Evolutionary conservation across 345 rosid genomes (phyloP), one percentile per base, ranked within the genome.

Genomic region (Dipteronia sinensis): DNA sequence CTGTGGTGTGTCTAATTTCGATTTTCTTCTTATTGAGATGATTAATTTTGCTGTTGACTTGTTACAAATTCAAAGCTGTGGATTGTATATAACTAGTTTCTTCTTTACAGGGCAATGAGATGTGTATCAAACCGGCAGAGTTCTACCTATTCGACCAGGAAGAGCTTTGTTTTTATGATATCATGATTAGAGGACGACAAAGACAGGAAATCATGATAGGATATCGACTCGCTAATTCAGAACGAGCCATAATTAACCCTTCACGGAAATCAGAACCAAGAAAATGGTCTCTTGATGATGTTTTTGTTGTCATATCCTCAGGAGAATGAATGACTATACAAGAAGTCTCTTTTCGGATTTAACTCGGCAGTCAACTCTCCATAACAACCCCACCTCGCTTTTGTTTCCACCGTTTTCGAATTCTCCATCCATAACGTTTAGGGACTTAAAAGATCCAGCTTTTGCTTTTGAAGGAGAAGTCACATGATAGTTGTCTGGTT

Each of bases 101-200:
- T 42, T 42, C 42, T 31, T 25, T 81, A 73, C 91, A 94, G 97
- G 97, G 97, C 61, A 94, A 91, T 19, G 97, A 90, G 71, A 87
- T 93, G 94, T 89, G 94, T 74, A 93, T 93, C 79, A 93, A 91
- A 84, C 91, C 98, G 2, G 98, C 98, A 71, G 93, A 95, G 64
- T 93, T 93, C 85, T 93, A 91, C 85, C 74, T 90, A 74, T 88
- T 83, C 63, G 98, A 91, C 78, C 95, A 91, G 82, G 98, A 93
- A 85, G 92, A 93, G 87, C 80, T 90, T 63, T 86, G 91, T 40
- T 95, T 93, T 72, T 87, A 83, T 34, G 94, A 89, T 34, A 90
- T 94, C 82, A 87, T 91, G 95, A 71, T 80, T 15, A 89, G 97
- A 73, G 97, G 93, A 61, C 94, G 90, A 66, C 94, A 88, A 82